Evolutionary conservation across 2,329 filamentous ascomycete species (phyloP), one percentile per base, ranked within the genome.

Genomic region (Colletotrichum sp.): DNA sequence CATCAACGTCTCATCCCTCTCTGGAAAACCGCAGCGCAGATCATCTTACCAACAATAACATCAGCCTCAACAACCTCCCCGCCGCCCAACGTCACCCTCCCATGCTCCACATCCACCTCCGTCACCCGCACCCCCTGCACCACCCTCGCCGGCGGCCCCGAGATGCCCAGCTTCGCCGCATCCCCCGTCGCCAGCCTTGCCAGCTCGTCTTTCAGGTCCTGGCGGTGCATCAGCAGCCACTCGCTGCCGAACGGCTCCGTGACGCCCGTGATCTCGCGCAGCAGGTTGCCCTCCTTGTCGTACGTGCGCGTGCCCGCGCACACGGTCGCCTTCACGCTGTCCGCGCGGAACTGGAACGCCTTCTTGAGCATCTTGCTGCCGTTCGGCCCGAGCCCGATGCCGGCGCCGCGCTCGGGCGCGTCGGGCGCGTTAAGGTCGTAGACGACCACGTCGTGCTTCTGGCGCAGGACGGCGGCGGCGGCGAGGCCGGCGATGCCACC

Each of bases 191-290:
- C 70, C 4, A 75, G 70, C 32, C 74, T 3, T 15, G 62, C 13
- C 48, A 75, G 15, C 65, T 69, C 70, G 7, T 64, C 63, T 13
- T 60, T 44, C 16, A 75, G 44, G 12, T 75, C 74, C 26, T 26
- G 28, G 2, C 70, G 64, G 12, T 73, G 74, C 70, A 69, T 64
- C 26, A 75, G 65, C 15, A 75, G 34, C 74, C 64, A 75, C 70
- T 75, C 74, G 57, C 74, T 22, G 9, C 74, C 74, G 12, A 75
- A 75, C 32, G 74, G 74, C 34, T 75, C 74, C 48, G 74, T 64
- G 3, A 65, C 64, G 39, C 74, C 74, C 8, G 64, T 75, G 24
- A 73, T 69, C 59, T 75, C 74, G n/a, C 70, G 44, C 44, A 75
- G 13, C 34, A 75, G 44, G 24, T 75, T 75, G 18, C 74, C 74